Evolutionary conservation across 192 early-diverging fungal genomes (phyloP), one percentile per base, ranked within the genome.

Genomic region (Entomortierella lignicola): DNA sequence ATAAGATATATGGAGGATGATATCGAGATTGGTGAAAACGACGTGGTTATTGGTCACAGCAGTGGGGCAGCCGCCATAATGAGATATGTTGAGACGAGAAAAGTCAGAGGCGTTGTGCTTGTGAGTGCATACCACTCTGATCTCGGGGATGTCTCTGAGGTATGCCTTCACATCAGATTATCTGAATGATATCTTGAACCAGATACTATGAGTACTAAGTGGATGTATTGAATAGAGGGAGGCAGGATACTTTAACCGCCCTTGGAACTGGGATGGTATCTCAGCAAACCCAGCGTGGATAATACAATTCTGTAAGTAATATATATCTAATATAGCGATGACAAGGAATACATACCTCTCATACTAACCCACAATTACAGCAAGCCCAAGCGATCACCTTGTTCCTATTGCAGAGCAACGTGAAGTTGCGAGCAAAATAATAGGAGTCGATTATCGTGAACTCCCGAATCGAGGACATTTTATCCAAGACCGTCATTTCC

Each of bases 331-430:
- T 47, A 11, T 47, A 20, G 13, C 6, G 39, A 6, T 42, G 39
- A 42, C 39, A 10, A 13, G 6, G n/a, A n/a, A n/a, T n/a, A n/a
- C n/a, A n/a, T n/a, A n/a, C n/a, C n/a, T n/a, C n/a, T n/a, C n/a
- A n/a, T n/a, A n/a, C n/a, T n/a, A n/a, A 30, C n/a, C 18, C 26
- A n/a, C 4, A 34, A 20, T 32, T 47, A 54, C 25, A 79, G 72
- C 72, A 10, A 75, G 72, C 21, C 72, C 73, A 34, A 66, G 48
- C 25, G 83, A 85, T 51, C 37, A 52, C 10, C 31, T 82, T 31
- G 80, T 85, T 15, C 83, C 83, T 1, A 81, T 85, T 44, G 71
- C 55, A 0, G 83, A 85, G 43, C 83, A 85, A 50, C 67, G 81
- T 6, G 32, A 67, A n/a, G 81, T 85, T 25, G 73, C 81, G 20